Evolutionary conservation across 2,329 filamentous ascomycete genomes (phyloP).

Genomic region (Cladosporium sp.): DNA sequence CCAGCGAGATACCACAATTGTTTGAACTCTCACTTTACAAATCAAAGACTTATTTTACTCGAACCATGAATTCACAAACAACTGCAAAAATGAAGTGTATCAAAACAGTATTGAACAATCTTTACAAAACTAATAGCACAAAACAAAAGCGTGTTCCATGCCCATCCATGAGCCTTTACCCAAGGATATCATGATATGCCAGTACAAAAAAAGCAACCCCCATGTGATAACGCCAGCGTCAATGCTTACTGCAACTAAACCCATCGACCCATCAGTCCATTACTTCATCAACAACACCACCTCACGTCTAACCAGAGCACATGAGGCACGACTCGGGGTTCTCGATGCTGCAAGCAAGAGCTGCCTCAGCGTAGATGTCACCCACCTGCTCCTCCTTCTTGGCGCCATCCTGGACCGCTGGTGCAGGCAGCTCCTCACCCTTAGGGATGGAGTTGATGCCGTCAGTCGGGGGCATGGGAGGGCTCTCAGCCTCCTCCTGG

Average conservation of each 20-base stretch:
- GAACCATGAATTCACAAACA: not conserved
- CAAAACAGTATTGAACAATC: slow-evolving; percentile 4
- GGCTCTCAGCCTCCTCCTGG: slow-evolving; percentile 73
- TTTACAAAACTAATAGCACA: slow-evolving; percentile 7
- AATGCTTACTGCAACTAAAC: not conserved
- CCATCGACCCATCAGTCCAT: slow-evolving; percentile 17
- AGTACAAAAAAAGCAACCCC: not conserved
- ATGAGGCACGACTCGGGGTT: slow-evolving; percentile 94
- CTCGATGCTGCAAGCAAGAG: slow-evolving; percentile 92
- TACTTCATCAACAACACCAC: slow-evolving; percentile 7
- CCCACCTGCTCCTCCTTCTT: slow-evolving; percentile 77
- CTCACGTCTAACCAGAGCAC: slow-evolving; percentile 76
- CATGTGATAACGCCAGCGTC: not conserved
- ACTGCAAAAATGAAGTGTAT: not conserved
- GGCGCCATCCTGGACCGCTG: slow-evolving; percentile 50
- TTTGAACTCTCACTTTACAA: not conserved
- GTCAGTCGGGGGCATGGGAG: slow-evolving; percentile 74
- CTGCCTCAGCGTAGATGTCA: slow-evolving; percentile 94
- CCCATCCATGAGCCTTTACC: not conserved
- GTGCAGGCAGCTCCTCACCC: slow-evolving; percentile 65
- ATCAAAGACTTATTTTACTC: not conserved
- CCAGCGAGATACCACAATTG: not conserved
- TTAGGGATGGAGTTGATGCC: slow-evolving; percentile 59
- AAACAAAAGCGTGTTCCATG: slow-evolving; percentile 5
- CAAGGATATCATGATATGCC: slow-evolving; percentile 20